Base-by-base conservation (phyloP, 2,329 filamentous ascomycete genomes). In the Fusarium sp. region DNA sequence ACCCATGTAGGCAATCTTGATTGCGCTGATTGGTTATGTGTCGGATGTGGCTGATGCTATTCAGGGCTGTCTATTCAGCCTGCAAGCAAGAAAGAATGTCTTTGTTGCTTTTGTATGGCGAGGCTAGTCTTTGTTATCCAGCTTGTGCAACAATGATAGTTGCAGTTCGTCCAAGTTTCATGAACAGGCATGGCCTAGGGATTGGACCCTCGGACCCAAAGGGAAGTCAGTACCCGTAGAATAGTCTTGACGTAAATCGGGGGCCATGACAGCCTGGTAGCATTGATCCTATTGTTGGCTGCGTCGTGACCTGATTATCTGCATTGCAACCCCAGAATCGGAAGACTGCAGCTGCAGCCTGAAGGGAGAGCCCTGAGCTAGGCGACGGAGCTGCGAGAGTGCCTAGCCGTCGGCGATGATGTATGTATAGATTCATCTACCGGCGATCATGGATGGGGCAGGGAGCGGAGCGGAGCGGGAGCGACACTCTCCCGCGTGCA, bases 201-300 rank as follows among this genome's bases (percentile, higher is more conserved):
- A 40, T 41, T 31, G 35, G 34, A 31, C 40, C 10, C 31, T 7
- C 11, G 10, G 22, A 8, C 38, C 50, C 57, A 46, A 34, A 25
- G 22, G 45, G 40, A 46, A 41, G 52, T 47, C n/a, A 26, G 15
- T 65, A 38, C 9, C 58, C 49, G 44, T 39, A 28, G 36, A 15
- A 43, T 34, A 28, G 11, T 45, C 40, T 28, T 51, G 48, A 54
- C 48, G 22, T 44, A 39, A 45, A 24, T 40, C 6, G 29, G 22
- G 15, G 34, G 19, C 28, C 28, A 40, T 49, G 48, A 35, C 34
- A 38, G 46, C 25, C 48, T 53, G 42, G 48, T 41, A 53, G 28
- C 39, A 53, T 62, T 29, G 41, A 65, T 58, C 44, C 52, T 50
- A 50, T 52, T 62, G 48, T 42, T 53, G 62, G 48, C 52, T 39